phyloP scores from a whole-genome alignment of 257 asterid genomes.

The Salvia splendens region DNA sequence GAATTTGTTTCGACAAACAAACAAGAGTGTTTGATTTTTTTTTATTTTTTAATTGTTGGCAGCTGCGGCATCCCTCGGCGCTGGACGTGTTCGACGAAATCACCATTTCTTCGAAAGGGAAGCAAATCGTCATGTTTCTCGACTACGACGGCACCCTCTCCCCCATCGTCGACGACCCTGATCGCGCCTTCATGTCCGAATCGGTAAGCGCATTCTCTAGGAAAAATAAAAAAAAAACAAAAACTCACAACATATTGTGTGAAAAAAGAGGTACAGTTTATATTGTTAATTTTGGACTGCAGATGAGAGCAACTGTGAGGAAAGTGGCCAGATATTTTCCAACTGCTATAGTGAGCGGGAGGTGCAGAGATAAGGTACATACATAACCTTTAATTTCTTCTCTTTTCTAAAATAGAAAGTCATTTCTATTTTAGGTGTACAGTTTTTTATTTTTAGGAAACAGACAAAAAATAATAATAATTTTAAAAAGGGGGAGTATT shows the following conservation, averaged over 20 bases:
- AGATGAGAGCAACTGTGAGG: constrained; percentile 76
- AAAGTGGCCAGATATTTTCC: constrained; percentile 81
- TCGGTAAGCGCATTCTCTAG: constrained; percentile 42
- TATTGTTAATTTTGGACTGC: neutral
- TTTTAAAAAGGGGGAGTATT: no score
- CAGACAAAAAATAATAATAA: no score
- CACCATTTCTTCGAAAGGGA: constrained; percentile 76
- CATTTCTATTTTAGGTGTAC: no score
- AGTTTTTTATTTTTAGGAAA: no score
- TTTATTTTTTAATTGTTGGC: constrained; percentile 26
- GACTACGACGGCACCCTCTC: constrained; percentile 97
- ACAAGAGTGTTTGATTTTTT: constrained; percentile 16
- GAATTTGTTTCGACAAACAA: neutral
- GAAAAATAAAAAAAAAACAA: neutral
- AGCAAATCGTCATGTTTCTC: constrained; percentile 82
- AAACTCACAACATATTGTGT: constrained; percentile 13
- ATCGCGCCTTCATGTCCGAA: constrained; percentile 86
- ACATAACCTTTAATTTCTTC: neutral
- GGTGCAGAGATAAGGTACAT: constrained; percentile 86
- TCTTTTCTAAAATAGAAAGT: no score
- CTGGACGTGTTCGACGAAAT: constrained; percentile 80
- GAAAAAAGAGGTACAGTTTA: neutral
- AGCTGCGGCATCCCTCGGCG: constrained; percentile 83
- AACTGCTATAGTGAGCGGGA: constrained; percentile 88
- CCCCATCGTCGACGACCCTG: constrained; percentile 94